These are phyloP conservation scores for Arthrocladium fulminans DNA, from an alignment of 2,329 filamentous ascomycete species.

Conservation along the genomic window DNA sequence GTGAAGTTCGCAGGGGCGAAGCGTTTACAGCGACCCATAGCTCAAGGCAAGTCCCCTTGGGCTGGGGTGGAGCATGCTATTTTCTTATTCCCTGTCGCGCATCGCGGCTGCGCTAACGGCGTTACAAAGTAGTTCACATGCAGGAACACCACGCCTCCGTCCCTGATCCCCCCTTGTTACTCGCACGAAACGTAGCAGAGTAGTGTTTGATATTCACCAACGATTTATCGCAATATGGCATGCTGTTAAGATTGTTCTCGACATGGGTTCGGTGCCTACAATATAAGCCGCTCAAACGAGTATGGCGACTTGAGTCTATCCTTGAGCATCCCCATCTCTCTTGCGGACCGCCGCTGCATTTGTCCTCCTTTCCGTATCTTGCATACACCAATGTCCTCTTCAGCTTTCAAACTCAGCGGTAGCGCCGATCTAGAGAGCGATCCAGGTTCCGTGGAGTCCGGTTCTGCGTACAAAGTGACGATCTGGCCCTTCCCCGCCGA, in stretches of 20 bases:
- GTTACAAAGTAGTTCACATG: neutral
- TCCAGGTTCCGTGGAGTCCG: conserved; percentile 13
- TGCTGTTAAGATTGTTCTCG: neutral
- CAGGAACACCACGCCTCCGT: neutral
- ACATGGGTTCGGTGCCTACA: conserved; percentile 11
- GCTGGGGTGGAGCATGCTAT: neutral
- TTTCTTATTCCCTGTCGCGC: conserved; percentile 1
- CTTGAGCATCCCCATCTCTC: conserved; percentile 68
- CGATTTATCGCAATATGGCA: neutral
- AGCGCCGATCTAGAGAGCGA: conserved; percentile 9
- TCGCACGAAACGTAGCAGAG: neutral
- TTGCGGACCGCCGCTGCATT: conserved; percentile 56
- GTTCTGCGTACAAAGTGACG: conserved; percentile 19
- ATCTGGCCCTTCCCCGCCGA: conserved; percentile 14
- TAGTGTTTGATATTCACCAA: neutral
- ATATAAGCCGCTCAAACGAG: conserved; percentile 57
- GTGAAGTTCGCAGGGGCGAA: neutral
- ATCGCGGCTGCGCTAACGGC: neutral
- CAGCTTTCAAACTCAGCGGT: conserved; percentile 56
- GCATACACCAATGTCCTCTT: conserved; percentile 36
- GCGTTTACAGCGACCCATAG: neutral
- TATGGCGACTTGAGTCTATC: conserved; percentile 75
- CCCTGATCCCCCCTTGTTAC: neutral
- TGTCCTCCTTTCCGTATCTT: conserved; percentile 55
- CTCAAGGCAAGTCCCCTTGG: neutral